Evolutionary conservation across 1,284 basidiomycete species (phyloP), one percentile per base, ranked within the genome.

Genomic region (Pascua sp.): DNA sequence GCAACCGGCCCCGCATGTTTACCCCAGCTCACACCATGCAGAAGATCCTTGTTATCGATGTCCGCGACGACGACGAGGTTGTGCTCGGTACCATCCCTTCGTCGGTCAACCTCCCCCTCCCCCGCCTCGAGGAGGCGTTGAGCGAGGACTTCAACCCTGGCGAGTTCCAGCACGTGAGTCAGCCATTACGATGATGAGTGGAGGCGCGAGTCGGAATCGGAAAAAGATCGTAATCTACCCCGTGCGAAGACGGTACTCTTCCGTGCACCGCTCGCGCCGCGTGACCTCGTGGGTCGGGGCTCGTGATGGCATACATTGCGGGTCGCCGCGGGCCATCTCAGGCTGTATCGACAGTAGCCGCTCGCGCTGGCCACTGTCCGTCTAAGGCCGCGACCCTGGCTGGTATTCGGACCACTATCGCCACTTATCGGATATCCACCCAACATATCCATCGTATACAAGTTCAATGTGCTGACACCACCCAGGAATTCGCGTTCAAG

Each of bases 1-100:
- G 24, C 24, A 32, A 7, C 24, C 24, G 7, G 24, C 24, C 24
- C 24, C 7, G 24, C 24, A 3, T 32, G 24, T 32, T 32, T 32
- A 32, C 24, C 24, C 24, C 15, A 16, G 42, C 53, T 51, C 32
- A 53, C 49, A 32, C 15, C 15, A 32, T 16, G 11, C 38, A 94
- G 90, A 81, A 90, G 62, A 80, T 86, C n/a, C 89, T 88, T 70
- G 68, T 94, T 53, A 85, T 95, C 58, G 91, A 99, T 75, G 94
- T 98, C 8, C 87, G 96, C 38, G 96, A 98, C 76, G 89, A 88
- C 4, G 86, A 91, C 64, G 96, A 98, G 77, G 90, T 94, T 40
- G 83, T 88, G 3, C 90, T 95, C 74, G 95, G 96, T 36, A 89
- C 89, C 71, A 97, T 99, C 68, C 96, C 96, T 4, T 93, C 91